These are phyloP conservation scores for Geranium incanum DNA, from an alignment of 441 rosid species.

Conservation along the genomic window DNA sequence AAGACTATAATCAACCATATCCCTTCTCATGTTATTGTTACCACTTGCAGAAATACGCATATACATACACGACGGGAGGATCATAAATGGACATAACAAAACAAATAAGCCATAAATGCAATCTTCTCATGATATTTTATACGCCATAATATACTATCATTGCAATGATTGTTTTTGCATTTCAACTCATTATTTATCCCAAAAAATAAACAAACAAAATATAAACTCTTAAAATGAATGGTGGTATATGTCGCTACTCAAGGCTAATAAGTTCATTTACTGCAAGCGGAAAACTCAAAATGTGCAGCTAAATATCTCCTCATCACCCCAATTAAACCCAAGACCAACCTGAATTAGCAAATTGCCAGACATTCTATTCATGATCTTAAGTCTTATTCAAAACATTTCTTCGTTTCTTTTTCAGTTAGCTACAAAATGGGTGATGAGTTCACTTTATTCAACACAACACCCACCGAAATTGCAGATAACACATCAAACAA, in stretches of 20 bases:
- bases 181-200: not conserved
- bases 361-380: not conserved
- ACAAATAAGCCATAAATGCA: not conserved
- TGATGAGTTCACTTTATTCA: not conserved
- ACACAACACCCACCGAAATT: not conserved
- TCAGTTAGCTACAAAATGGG: not conserved
- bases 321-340: conserved; percentile 5
- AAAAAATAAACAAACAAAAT: not conserved
- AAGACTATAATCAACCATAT: not conserved
- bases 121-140: not conserved
- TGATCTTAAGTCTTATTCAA: not conserved
- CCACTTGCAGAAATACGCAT: not conserved
- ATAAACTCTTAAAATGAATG: not conserved
- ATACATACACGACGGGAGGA: not conserved
- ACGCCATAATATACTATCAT: not conserved
- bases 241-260: not conserved
- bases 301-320: conserved; percentile 3
- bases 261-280: not conserved
- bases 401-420: not conserved
- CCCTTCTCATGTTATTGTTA: not conserved
- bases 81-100: not conserved
- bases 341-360: conserved; percentile 5
- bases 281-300: not conserved
- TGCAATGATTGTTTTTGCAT: not conserved
- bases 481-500: not conserved